Base-by-base conservation (phyloP, 257 asterid species). In the Nicotiana paniculata region DNA sequence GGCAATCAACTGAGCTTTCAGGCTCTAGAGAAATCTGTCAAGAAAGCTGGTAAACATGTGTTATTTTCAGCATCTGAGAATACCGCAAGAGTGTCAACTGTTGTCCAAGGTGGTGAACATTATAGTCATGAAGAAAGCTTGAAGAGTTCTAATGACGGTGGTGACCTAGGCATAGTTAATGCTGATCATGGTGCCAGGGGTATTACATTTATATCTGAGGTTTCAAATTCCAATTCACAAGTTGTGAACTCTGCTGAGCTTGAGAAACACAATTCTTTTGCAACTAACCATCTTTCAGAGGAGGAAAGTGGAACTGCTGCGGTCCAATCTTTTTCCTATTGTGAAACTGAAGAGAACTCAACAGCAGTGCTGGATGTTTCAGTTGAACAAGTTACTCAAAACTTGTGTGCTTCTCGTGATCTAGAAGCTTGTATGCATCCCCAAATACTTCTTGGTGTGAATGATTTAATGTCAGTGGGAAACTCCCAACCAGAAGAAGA, bases 401-500 rank as follows among this genome's bases (percentile, higher is more conserved):
- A 82, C 35, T 64, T 62, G 70, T 65, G 65, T 68, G 55, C 51
- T 75, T 80, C 83, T 61, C 83, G 58, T 58, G 77, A 80, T 9
- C 77, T 33, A 48, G 86, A 82, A 58, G 82, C 62, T 74, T 72
- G 65, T 75, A 81, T 83, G 75, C 46, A 48, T 48, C 17, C 84
- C 5, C 78, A 54, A 77, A 32, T 81, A 57, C 66, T 72, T n/a
- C 79, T 74, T 32, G 58, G 62, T 65, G 81, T 69, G 46, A 82
- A 83, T 75, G 83, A 74, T 74, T 54, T 81, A 9, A 67, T 82
- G 48, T 77, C 81, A 55, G 77, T 74, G 69, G 79, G 81, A 37
- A 85, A 85, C 51, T 75, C 84, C 72, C 86, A 82, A 82, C 82
- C 85, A 65, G 84, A 86, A 77, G 69, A 78, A 53, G 77, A 21